Evolutionary conservation across 495 filamentous ascomycete genomes (phyloP), one percentile per base, ranked within the genome.

Genomic region (Aspergillus leporis): DNA sequence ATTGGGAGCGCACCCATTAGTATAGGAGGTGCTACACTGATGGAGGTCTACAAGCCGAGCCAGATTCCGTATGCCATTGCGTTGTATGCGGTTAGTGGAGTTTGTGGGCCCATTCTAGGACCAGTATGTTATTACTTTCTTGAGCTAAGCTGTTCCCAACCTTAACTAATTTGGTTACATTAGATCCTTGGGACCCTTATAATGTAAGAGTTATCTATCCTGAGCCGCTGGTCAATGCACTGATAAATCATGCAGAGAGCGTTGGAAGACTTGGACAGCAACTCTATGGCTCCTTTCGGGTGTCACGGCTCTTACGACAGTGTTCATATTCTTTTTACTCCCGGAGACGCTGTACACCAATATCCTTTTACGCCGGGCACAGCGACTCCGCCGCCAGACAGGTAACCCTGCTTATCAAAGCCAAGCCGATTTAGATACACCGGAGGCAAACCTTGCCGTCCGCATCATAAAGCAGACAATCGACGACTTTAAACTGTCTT

Each of bases 311-410:
- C 73, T 61, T 30, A 53, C 59, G 36, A 61, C 59, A 48, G 48
- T 83, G 18, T 60, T 69, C 18, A 70, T 81, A 59, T 75, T 83
- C 56, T 66, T 83, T 50, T 69, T 72, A 51, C 63, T 83, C 9
- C 81, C 81, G 8, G 81, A 83, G 58, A 83, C 81, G 0, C 73
- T 77, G 4, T 73, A 78, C 50, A 68, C 72, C 0, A 83, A 81
- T 55, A 81, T 83, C 61, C 74, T 83, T 19, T 70, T 80, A 52
- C 78, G 78, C 18, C 76, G 81, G 28, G 81, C 81, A 6, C 51
- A 66, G 28, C 74, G 78, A 28, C 70, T 83, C 0, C 71, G 77
- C 40, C n/a, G 30, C 18, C 55, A 41, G 30, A 57, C 55, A 3
- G 45, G 47, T 1, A 55, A 62, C 45, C 34, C 34, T 36, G 4